Conservation (phyloP, 768 basidiomycete species). For the Panaeolus papilionaceus region DNA sequence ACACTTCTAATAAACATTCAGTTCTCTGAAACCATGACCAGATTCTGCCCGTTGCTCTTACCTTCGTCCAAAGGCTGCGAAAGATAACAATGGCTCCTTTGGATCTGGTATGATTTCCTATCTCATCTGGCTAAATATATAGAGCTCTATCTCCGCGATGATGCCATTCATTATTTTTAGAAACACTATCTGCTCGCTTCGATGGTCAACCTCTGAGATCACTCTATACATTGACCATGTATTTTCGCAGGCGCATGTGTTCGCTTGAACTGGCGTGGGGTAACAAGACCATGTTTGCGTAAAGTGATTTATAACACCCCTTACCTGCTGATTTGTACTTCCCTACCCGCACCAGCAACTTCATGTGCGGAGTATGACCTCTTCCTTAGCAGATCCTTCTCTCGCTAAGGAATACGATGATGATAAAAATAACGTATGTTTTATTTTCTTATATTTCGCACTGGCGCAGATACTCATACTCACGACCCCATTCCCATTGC, state of each 20-base stretch:
- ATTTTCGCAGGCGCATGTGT: conserved; percentile 2
- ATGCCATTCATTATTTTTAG: background rate
- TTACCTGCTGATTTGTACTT: background rate
- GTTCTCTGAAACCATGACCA: background rate
- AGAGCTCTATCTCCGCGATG: background rate
- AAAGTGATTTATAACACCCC: background rate
- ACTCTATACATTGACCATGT: background rate
- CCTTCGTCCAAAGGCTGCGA: background rate
- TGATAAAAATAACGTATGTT: background rate
- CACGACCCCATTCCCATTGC: background rate
- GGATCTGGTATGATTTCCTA: background rate
- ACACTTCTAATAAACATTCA: background rate
- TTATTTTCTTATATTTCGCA: background rate
- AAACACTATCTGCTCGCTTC: background rate
- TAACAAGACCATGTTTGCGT: conserved; percentile 6
- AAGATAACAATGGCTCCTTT: background rate
- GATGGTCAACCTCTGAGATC: background rate
- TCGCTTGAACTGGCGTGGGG: background rate
- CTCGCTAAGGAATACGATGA: background rate
- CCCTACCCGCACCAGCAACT: background rate
- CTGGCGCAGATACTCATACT: background rate
- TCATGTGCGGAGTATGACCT: background rate
- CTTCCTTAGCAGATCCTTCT: background rate
- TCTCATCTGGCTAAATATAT: background rate
- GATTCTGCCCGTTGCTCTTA: background rate